Conservation (phyloP, 768 basidiomycete genomes). For the Auricularia cornea region DNA sequence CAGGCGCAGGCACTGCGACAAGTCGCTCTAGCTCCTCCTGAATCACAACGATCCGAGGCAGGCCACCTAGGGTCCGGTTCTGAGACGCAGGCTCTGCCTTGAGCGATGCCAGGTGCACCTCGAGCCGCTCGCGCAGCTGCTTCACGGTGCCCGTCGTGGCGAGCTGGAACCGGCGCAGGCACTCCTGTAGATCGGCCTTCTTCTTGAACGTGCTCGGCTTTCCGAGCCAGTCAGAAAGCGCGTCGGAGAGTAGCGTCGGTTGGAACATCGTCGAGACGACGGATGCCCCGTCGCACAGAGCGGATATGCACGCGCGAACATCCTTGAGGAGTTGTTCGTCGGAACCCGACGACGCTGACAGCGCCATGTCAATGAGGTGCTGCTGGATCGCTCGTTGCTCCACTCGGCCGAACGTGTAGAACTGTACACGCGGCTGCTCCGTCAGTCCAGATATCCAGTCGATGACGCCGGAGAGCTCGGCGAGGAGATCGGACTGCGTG, state of each 20-base stretch:
- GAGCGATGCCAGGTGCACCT: slow-evolving; percentile 27
- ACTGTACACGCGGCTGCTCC: slow-evolving; percentile 30
- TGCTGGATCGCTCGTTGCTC: slow-evolving; percentile 34
- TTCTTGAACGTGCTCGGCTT: slow-evolving; percentile 21
- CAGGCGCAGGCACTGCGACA: slow-evolving; percentile 38
- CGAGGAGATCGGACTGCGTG: slow-evolving; percentile 24
- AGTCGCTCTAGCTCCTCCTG: slow-evolving; percentile 38
- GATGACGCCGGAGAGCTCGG: slow-evolving; percentile 29
- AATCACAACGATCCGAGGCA: slow-evolving; percentile 36
- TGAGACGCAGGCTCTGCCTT: slow-evolving; percentile 17
- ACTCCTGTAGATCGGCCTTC: slow-evolving; percentile 32
- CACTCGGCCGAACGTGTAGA: slow-evolving; percentile 38
- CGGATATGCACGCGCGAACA: slow-evolving; percentile 41
- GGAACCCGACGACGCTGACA: slow-evolving; percentile 24
- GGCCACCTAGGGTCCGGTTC: slow-evolving; percentile 32
- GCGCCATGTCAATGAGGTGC: slow-evolving; percentile 35
- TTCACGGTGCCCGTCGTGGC: slow-evolving; percentile 29
- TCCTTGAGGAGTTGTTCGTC: not conserved
- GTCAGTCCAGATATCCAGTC: slow-evolving; percentile 14
- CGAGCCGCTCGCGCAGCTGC: slow-evolving; percentile 30
- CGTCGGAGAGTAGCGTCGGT: slow-evolving; percentile 38
- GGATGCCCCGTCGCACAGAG: slow-evolving; percentile 40
- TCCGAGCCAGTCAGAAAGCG: slow-evolving; percentile 33
- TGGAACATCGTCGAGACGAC: slow-evolving; percentile 42
- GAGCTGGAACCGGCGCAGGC: slow-evolving; percentile 33